A percentile compares a stretch with the other conserved stretches of the same genome.
These are phyloP conservation scores for Sclerotinia trifoliorum DNA, from an alignment of 2,329 filamentous ascomycete genomes.

Conservation along the genomic window DNA sequence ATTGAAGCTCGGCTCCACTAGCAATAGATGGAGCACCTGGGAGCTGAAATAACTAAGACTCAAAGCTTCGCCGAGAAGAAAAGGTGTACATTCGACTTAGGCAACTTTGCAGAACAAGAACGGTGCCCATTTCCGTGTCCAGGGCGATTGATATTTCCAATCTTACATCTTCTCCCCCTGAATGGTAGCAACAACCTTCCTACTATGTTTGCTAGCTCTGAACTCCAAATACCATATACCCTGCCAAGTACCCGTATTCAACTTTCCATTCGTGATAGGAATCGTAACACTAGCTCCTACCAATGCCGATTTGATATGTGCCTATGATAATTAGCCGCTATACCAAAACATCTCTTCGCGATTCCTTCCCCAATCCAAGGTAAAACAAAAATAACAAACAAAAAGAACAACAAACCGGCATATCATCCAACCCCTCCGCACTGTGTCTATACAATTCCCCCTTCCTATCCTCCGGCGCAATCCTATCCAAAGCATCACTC, in stretches of 20 bases:
- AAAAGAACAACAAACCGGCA: slow-evolving; percentile 63
- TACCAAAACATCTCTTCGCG: neutral
- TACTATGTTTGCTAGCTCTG: slow-evolving; percentile 68
- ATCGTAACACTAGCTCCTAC: slow-evolving; percentile 87
- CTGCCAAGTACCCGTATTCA: slow-evolving; percentile 74
- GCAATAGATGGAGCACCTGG: neutral
- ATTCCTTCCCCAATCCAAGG: too few relatives aligned
- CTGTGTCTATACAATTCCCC: slow-evolving; percentile 79
- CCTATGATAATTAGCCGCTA: slow-evolving; percentile 46
- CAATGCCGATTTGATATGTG: slow-evolving; percentile 89
- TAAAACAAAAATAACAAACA: neutral
- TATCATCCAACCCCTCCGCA: slow-evolving; percentile 88
- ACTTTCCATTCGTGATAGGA: slow-evolving; percentile 80
- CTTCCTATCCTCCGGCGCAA: slow-evolving; percentile 78
- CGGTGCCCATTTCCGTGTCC: neutral
- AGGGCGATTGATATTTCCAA: neutral
- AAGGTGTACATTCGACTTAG: neutral
- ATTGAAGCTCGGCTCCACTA: neutral
- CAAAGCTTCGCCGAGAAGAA: neutral
- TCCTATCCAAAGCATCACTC: slow-evolving; percentile 87
- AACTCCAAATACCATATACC: slow-evolving; percentile 97
- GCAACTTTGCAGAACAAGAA: neutral
- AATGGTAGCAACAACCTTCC: slow-evolving; percentile 87
- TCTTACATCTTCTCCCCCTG: slow-evolving; percentile 70
- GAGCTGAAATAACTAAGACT: neutral